Conservation (phyloP, 805 yeast species). For the Hanseniaspora jakobsenii region DNA sequence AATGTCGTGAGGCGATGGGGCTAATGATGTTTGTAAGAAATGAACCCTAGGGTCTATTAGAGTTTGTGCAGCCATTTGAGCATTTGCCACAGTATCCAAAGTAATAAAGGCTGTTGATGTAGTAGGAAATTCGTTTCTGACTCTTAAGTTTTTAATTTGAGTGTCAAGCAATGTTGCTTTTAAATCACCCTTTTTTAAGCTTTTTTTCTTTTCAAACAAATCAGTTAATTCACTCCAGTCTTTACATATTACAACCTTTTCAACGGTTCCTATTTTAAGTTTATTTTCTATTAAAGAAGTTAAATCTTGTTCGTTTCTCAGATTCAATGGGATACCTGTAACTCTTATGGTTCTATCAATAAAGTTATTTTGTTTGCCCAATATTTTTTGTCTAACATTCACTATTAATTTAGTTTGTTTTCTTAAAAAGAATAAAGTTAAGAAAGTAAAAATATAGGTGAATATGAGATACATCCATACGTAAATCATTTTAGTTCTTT, state of each 20-base stretch:
- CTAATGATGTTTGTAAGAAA: constrained; percentile 66
- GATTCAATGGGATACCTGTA: constrained; percentile 76
- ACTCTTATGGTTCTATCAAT: constrained; percentile 84
- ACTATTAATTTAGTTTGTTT: constrained; percentile 65
- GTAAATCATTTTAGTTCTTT: constrained; percentile 32
- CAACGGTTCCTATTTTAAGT: constrained; percentile 68
- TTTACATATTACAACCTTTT: constrained; percentile 64
- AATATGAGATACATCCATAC: constrained; percentile 76
- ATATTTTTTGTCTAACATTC: constrained; percentile 59
- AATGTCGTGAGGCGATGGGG: constrained; percentile 94
- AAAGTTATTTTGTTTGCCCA: constrained; percentile 77
- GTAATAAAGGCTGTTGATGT: constrained; percentile 90
- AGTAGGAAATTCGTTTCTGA: constrained; percentile 52
- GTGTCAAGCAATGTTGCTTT: constrained; percentile 38
- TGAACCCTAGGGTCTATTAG: constrained; percentile 82
- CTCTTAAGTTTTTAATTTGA: constrained; percentile 53
- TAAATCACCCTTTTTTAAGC: constrained; percentile 40
- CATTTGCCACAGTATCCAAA: constrained; percentile 88
- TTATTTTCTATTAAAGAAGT: constrained; percentile 58
- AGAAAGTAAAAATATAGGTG: constrained; percentile 70
- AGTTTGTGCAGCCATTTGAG: constrained; percentile 94
- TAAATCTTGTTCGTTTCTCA: constrained; percentile 59
- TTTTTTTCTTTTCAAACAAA: constrained; percentile 48
- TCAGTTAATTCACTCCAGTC: constrained; percentile 72
- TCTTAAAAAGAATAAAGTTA: constrained; percentile 49